Conservation (phyloP, 495 filamentous ascomycete genomes). For the Neurospora sp. region DNA sequence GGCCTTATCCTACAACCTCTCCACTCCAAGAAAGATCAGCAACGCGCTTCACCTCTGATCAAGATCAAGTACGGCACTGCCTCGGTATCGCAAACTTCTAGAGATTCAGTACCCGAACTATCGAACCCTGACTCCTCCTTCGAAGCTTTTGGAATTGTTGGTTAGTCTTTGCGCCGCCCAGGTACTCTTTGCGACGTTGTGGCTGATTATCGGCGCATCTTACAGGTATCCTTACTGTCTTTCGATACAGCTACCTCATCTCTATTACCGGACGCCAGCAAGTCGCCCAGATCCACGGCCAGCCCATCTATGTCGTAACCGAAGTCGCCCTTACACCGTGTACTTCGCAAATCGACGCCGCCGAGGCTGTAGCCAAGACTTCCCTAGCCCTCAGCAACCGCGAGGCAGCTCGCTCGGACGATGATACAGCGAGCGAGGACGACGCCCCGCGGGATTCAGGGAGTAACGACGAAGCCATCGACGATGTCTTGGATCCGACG, state of each 20-base stretch:
- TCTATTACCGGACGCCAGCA: constrained; percentile 74
- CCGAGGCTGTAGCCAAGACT: constrained; percentile 56
- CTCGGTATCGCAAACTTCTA: constrained; percentile 28
- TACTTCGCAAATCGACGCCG: constrained; percentile 62
- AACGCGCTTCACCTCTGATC: constrained; percentile 38
- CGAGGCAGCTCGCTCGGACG: constrained; percentile 20
- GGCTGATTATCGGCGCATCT: constrained; percentile 44
- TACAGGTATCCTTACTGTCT: constrained; percentile 63
- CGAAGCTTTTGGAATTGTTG: constrained; percentile 78
- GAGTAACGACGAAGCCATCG: constrained; percentile 15
- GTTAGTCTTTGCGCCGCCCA: constrained; percentile 42
- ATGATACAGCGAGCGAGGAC: constrained; percentile 21
- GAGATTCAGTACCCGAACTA: constrained; percentile 24
- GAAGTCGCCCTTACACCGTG: constrained; percentile 84
- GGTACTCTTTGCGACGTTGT: constrained; percentile 61
- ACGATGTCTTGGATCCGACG: constrained; percentile 12
- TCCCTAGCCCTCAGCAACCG: constrained; percentile 36
- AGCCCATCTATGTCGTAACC: constrained; percentile 73
- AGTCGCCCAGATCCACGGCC: constrained; percentile 75
- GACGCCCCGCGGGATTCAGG: constrained; percentile 23
- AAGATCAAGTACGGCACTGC: constrained; percentile 69
- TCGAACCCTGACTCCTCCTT: constrained; percentile 36
- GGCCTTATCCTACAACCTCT: constrained; percentile 76
- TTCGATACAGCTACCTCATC: constrained; percentile 66
- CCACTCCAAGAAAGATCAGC: constrained; percentile 34